Base-by-base conservation (phyloP, 345 rosid species). In the Gossypium anomalum region DNA sequence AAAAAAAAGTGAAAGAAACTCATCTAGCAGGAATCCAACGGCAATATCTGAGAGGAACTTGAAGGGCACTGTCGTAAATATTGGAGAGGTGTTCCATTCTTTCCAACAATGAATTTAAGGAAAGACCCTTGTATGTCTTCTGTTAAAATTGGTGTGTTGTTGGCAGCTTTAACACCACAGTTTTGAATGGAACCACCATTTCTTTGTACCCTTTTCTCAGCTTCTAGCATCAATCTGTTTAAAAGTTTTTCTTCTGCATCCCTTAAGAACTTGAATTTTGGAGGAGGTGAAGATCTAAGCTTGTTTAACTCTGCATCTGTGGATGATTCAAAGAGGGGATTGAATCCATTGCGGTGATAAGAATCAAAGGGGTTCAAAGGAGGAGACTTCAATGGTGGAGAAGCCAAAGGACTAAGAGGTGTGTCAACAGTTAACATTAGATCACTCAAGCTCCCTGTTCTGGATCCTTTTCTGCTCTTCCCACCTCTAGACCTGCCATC, bases 191-290 rank as follows among this genome's bases (percentile, higher is more conserved):
- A 75, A 69, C 20, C 75, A 5, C 78, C 70, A 45, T 71, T 78
- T 29, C 63, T 76, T 9, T 78, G 43, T 56, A 51, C 81, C 80
- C 70, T 82, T 53, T 75, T 81, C 79, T 82, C 87, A 38, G 88
- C 84, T 77, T 91, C 93, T 72, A 87, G 87, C 74, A 79, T 79
- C 80, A 93, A 23, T 82, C 80, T 87, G 79, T 76, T 86, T 16
- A 82, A 76, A 57, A 93, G 75, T 75, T 95, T 93, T 81, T 90
- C 98, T 79, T 95, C 99, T 7, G 98, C 99, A 75, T 90, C 97
- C 74, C 98, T 89, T 82, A 95, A 71, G 84, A 95, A 95, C 97
- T 95, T 93, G 82, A 95, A 87, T 55, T 84, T 95, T 4, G 98
- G 97, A 44, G 99, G 99, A n/a, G 99, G 99, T 13, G 99, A 93